A percentile compares a stretch with the other conserved stretches of the same genome.
Conservation (phyloP, 495 filamentous ascomycete genomes). For the Letharia lupina region DNA sequence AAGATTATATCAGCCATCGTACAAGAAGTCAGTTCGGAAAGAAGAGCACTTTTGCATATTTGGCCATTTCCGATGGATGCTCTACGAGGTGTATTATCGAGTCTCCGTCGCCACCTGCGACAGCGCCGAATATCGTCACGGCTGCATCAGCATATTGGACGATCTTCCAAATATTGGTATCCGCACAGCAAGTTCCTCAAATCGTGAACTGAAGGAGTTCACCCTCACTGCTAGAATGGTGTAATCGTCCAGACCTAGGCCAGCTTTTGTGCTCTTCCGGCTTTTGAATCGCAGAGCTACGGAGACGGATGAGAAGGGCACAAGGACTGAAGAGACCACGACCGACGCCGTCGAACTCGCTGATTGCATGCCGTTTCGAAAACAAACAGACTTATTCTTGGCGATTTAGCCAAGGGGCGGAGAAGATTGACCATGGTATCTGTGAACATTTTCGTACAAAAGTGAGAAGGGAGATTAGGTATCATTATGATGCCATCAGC, state of each 20-base stretch:
- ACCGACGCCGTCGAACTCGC: neutral
- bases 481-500: too few species aligned
- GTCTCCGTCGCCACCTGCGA: neutral
- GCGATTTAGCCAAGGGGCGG: neutral
- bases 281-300: neutral
- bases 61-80: neutral
- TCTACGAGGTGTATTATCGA: neutral
- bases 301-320: neutral
- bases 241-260: neutral
- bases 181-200: neutral
- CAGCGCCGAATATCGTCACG: neutral
- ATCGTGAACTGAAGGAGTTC: neutral
- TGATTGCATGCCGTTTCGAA: neutral
- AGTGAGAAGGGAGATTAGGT: too few species aligned
- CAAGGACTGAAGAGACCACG: neutral
- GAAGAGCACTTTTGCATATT: neutral
- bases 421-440: too few species aligned
- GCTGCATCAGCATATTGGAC: neutral
- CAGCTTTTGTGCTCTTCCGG: neutral
- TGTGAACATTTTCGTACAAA: too few species aligned
- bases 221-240: neutral
- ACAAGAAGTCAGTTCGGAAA: neutral
- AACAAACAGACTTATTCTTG: too few species aligned
- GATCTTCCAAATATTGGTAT: neutral
- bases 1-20: neutral